These are phyloP conservation scores for Eutypella sp. DNA, from an alignment of 2,329 filamentous ascomycete species.

Conservation along the genomic window DNA sequence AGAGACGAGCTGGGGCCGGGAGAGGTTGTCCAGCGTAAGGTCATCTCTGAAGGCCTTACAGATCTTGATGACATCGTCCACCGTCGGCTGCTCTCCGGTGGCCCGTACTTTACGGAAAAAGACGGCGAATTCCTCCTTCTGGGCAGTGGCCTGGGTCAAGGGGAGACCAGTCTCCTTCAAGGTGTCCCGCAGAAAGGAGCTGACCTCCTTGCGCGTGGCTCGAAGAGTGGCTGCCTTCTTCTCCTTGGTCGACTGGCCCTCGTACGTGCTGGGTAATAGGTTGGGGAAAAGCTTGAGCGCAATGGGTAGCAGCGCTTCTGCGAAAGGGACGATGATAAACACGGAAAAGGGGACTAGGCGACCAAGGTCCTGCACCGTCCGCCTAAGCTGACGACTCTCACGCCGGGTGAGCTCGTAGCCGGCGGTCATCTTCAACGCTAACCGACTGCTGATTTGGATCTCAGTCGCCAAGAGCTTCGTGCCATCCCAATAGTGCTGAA, in stretches of 20 bases:
- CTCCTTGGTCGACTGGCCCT: slow-evolving; percentile 86
- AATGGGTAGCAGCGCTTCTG: slow-evolving; percentile 84
- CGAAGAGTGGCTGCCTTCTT: slow-evolving; percentile 77
- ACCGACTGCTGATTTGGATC: slow-evolving; percentile 82
- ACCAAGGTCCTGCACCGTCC: slow-evolving; percentile 89
- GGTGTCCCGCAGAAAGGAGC: slow-evolving; percentile 80
- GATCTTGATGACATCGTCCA: slow-evolving; percentile 92
- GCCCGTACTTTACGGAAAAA: slow-evolving; percentile 96
- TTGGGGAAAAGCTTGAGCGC: slow-evolving; percentile 96
- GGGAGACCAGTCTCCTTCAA: slow-evolving; percentile 91
- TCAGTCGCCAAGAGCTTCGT: slow-evolving; percentile 92
- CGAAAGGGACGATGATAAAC: slow-evolving; percentile 95
- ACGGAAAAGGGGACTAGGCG: slow-evolving; percentile 94
- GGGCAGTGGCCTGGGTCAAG: slow-evolving; percentile 74
- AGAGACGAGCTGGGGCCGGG: slow-evolving; percentile 87
- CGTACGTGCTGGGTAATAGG: slow-evolving; percentile 93
- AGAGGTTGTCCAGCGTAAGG: slow-evolving; percentile 93
- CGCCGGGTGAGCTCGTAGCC: slow-evolving; percentile 94
- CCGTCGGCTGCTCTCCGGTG: slow-evolving; percentile 83
- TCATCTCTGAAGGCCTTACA: slow-evolving; percentile 99
- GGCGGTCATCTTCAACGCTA: slow-evolving; percentile 95
- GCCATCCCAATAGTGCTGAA: slow-evolving; percentile 94
- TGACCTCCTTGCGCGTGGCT: slow-evolving; percentile 88
- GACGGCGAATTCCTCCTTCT: slow-evolving; percentile 88
- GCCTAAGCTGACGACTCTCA: slow-evolving; percentile 86